These are phyloP conservation scores for Pseudogymnoascus sp. DNA, from an alignment of 2,329 filamentous ascomycete genomes.

Conservation along the genomic window DNA sequence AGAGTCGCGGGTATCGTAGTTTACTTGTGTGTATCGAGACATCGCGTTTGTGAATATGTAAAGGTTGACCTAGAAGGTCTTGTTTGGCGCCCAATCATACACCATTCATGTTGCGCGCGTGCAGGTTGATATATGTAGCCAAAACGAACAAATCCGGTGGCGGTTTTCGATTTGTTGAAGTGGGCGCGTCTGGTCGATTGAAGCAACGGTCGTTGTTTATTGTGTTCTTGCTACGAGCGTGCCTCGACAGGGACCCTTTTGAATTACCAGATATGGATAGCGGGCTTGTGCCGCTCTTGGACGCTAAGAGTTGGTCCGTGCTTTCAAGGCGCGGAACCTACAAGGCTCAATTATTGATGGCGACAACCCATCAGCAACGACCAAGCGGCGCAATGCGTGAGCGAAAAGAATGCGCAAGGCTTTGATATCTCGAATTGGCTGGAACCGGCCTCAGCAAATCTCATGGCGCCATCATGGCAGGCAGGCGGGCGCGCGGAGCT, in stretches of 20 bases:
- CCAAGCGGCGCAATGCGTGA: neutral
- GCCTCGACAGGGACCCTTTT: neutral
- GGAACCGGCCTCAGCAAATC: neutral
- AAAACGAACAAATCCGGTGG: neutral
- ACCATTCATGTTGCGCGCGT: conserved; percentile 7
- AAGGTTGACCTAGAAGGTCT: neutral
- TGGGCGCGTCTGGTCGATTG: neutral
- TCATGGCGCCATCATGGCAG: neutral
- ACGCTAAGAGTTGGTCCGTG: conserved; percentile 2
- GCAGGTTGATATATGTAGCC: neutral
- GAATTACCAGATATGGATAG: conserved; percentile 8
- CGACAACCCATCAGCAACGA: neutral
- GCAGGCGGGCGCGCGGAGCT: neutral
- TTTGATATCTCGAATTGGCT: conserved; percentile 5
- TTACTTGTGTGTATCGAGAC: conserved; percentile 10
- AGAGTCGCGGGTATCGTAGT: conserved; percentile 59
- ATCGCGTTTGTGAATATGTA: neutral
- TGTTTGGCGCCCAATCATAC: neutral
- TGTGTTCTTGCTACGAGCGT: neutral
- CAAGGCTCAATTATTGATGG: conserved; percentile 4
- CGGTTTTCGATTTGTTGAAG: neutral
- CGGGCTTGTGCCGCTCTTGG: neutral
- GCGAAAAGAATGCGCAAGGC: conserved; percentile 9
- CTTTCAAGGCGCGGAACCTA: neutral
- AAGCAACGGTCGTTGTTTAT: neutral